Base-by-base conservation (phyloP, 2,329 filamentous ascomycete genomes). In the Dactylellina sp. region DNA sequence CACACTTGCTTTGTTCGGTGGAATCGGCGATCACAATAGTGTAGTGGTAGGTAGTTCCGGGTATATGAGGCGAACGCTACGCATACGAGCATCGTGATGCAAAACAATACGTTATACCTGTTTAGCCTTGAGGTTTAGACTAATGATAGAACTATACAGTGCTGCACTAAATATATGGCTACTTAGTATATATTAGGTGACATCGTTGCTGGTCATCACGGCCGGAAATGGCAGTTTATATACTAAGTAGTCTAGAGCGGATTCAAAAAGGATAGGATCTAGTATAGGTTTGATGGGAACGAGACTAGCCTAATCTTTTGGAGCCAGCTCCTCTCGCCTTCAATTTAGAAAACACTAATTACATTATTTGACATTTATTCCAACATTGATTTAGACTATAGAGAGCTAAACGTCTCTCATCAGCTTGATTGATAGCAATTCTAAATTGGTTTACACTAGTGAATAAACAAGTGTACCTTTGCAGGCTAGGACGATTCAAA, bases 71-170 rank as follows among this genome's bases (percentile, higher is more conserved):
- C 55, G 16, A n/a, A n/a, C n/a, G 56, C 35, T 32, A 55, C 22
- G 22, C 64, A 64, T 32, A 40, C 64, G 5, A 46, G 37, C 11
- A 35, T 50, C 14, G 55, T 32, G 16, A n/a, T n/a, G 37, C 16
- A n/a, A 9, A 50, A n/a, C n/a, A 37, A 18, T 70, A 3, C 11
- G 7, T 12, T 11, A 14, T 11, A 24, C 28, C 12, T 71, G 71
- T 20, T 39, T 52, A 24, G 37, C 25, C 42, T 18, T 71, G 9
- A 24, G 64, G 14, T 59, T 70, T 25, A 35, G 25, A 18, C 37
- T 75, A 24, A 61, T 75, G 52, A 65, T 75, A 7, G 70, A 65
- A 22, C 60, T 75, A n/a, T 52, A 52, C 25, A 61, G 59, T 25
- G 72, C 66, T 2, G 55, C 66, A 5, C 46, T 20, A 2, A 12